Percentiles rank a stretch among this genome's conserved stretches.
phyloP scores from a whole-genome alignment of 2,329 filamentous ascomycete genomes.

The Parastagonospora avenae region DNA sequence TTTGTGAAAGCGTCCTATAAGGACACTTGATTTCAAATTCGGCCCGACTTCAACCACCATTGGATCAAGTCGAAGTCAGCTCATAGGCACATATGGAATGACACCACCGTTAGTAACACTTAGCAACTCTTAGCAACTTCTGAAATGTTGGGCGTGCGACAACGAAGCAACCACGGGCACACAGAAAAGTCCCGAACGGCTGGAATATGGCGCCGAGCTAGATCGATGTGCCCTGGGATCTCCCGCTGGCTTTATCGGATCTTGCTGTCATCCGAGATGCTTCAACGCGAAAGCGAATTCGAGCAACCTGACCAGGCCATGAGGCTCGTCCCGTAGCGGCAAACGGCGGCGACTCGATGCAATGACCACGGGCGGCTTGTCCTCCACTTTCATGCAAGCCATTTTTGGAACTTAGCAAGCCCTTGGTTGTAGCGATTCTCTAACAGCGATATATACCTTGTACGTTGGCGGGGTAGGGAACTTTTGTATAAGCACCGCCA shows the following conservation, averaged over 20 bases:
- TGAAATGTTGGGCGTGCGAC: background rate
- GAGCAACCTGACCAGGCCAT: background rate
- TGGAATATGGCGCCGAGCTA: background rate
- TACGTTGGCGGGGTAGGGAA: too few relatives aligned
- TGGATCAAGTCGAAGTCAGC: too few relatives aligned
- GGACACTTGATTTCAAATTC: too few relatives aligned
- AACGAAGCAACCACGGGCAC: background rate
- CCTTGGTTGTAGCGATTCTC: too few relatives aligned
- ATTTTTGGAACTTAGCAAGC: background rate
- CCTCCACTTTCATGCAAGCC: background rate
- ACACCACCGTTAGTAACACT: too few relatives aligned
- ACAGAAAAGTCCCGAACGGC: background rate
- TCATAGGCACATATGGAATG: too few relatives aligned
- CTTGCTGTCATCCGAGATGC: background rate
- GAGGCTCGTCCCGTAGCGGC: slow-evolving; percentile 8
- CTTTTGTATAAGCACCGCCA: too few relatives aligned
- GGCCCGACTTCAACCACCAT: too few relatives aligned
- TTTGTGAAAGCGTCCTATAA: too few relatives aligned
- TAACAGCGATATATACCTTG: too few relatives aligned
- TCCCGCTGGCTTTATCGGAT: background rate
- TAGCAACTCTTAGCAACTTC: too few relatives aligned
- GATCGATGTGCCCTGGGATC: background rate
- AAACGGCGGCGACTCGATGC: background rate
- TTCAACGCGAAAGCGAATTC: slow-evolving; percentile 5
- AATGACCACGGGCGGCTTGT: too few relatives aligned